A percentile compares a stretch with the other conserved stretches of the same genome.
These are phyloP conservation scores for Nigrograna mackinnonii DNA, from an alignment of 2,329 filamentous ascomycete species.

Conservation along the genomic window DNA sequence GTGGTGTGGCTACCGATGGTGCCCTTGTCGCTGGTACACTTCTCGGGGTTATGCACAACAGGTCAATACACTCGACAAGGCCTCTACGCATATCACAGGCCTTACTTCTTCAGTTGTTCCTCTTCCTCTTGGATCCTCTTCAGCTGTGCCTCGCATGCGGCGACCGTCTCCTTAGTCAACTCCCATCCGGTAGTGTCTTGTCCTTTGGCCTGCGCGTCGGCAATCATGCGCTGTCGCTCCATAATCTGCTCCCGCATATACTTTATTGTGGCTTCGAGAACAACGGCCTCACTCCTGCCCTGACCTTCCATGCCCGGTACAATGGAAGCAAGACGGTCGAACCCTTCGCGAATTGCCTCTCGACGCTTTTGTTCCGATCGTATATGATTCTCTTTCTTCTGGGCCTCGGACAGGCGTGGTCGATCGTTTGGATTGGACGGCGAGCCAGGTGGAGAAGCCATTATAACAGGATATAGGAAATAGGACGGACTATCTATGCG, in stretches of 20 bases:
- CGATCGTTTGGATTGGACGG: constrained; percentile 51
- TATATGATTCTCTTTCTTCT: constrained; percentile 77
- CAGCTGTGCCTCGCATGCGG: constrained; percentile 29
- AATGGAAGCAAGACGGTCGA: constrained; percentile 77
- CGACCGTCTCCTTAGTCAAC: constrained; percentile 30
- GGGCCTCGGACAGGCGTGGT: constrained; percentile 67
- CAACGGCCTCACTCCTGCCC: constrained; percentile 81
- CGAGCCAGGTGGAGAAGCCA: constrained; percentile 9
- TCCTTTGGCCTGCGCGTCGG: constrained; percentile 39
- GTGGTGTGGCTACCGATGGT: no score
- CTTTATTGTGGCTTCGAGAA: constrained; percentile 63
- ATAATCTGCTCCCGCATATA: constrained; percentile 47
- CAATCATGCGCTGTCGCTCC: constrained; percentile 39
- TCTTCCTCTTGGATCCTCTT: constrained; percentile 20
- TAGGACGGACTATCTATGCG: no score
- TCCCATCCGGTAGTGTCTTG: constrained; percentile 35
- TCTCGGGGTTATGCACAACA: no score
- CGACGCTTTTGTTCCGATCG: constrained; percentile 69
- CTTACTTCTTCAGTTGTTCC: no score
- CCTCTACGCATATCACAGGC: no score
- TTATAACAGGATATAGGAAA: constrained; percentile 5
- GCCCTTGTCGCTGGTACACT: no score
- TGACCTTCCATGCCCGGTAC: constrained; percentile 83
- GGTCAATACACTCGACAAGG: no score
- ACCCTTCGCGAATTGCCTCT: constrained; percentile 78